Conservation (phyloP, 169 alveolate genomes). For the Neospora caninum region DNA sequence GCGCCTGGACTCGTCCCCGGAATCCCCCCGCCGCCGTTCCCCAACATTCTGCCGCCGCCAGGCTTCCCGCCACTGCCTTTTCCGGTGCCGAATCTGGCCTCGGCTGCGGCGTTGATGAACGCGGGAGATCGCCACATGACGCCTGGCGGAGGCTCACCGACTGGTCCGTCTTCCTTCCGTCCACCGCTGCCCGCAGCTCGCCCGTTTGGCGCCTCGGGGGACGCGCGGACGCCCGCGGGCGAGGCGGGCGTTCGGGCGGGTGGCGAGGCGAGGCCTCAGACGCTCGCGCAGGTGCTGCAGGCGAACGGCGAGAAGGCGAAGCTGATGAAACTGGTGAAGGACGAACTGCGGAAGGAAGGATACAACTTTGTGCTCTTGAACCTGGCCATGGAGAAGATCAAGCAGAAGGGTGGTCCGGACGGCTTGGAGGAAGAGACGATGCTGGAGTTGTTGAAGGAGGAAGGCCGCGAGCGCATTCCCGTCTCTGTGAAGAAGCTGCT, state of each 20-base stretch:
- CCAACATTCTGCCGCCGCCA: conserved; percentile 19
- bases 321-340: conserved; percentile 27
- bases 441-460: neutral
- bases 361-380: conserved; percentile 29
- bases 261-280: neutral
- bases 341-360: conserved; percentile 35
- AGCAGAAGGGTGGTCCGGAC: conserved; percentile 33
- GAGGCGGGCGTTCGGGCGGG: neutral
- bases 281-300: conserved; percentile 5
- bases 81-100: neutral
- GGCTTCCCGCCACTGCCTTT: conserved; percentile 27
- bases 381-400: conserved; percentile 14
- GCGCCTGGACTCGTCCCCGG: neutral
- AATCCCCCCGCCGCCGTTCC: neutral
- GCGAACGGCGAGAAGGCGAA: conserved; percentile 29
- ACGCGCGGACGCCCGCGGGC: neutral
- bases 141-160: neutral
- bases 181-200: neutral
- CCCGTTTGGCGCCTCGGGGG: neutral
- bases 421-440: conserved; percentile 24
- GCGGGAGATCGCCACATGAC: neutral
- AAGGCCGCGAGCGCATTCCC: conserved; percentile 22
- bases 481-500: conserved; percentile 13
- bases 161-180: neutral
- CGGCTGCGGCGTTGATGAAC: neutral